A percentile compares a stretch with the other conserved stretches of the same genome.
Evolutionary conservation across 2,329 filamentous ascomycete genomes (phyloP).

Genomic region (Talaromyces sp.): DNA sequence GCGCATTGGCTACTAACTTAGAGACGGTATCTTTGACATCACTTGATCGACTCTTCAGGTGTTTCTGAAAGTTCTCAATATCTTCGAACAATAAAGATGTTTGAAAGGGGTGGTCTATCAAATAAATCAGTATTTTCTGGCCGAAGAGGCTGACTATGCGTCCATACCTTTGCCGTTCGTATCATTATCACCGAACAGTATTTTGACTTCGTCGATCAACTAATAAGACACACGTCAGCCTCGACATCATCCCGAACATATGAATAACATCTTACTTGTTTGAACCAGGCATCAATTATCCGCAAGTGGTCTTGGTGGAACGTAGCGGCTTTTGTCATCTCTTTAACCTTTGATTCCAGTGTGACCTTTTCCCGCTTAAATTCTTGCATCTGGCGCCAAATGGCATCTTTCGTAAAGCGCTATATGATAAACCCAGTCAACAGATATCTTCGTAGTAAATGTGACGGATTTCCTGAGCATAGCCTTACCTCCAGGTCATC

Average conservation of each 20-base stretch:
- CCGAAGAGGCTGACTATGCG: background rate
- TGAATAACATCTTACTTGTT: constrained; percentile 63
- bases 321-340: constrained; percentile 70
- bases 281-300: constrained; percentile 88
- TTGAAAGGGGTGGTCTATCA: constrained; percentile 40
- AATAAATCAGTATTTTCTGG: constrained; percentile 2
- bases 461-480: constrained; percentile 24
- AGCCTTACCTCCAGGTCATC: constrained; percentile 69
- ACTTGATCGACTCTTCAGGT: constrained; percentile 71
- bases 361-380: constrained; percentile 87
- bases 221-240: constrained; percentile 20
- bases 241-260: background rate
- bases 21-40: constrained; percentile 72
- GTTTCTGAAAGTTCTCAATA: constrained; percentile 65
- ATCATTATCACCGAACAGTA: constrained; percentile 34
- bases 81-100: constrained; percentile 55
- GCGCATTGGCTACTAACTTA: constrained; percentile 55
- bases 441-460: constrained; percentile 34
- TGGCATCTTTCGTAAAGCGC: constrained; percentile 93
- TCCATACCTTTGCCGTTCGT: constrained; percentile 30
- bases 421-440: constrained; percentile 41
- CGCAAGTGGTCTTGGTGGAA: constrained; percentile 92
- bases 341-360: constrained; percentile 74
- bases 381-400: constrained; percentile 95
- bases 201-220: constrained; percentile 48